Conservation (phyloP, 1,139 yeast species). For the Suhomyces maxii region DNA sequence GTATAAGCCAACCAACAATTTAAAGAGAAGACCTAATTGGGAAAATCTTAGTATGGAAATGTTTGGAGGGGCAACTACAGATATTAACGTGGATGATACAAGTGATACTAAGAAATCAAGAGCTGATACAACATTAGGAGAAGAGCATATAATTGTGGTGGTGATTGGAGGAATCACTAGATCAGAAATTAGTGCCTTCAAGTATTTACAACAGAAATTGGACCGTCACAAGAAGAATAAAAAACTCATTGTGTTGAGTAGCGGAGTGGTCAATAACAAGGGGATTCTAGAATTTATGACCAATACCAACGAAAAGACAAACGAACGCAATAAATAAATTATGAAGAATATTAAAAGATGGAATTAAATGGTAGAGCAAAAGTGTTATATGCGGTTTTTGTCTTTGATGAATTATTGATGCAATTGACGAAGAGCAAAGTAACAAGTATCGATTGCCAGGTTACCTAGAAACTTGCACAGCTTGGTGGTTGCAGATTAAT, state of each 20-base stretch:
- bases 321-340: background rate
- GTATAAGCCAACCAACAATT: slow-evolving; percentile 43
- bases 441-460: too few relatives aligned
- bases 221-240: slow-evolving; percentile 33
- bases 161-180: slow-evolving; percentile 79
- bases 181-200: slow-evolving; percentile 68
- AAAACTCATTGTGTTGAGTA: slow-evolving; percentile 53
- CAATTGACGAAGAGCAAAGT: too few relatives aligned
- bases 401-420: too few relatives aligned
- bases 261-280: slow-evolving; percentile 44
- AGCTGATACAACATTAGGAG: slow-evolving; percentile 9
- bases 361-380: too few relatives aligned
- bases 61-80: slow-evolving; percentile 41
- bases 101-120: slow-evolving; percentile 23
- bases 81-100: slow-evolving; percentile 34
- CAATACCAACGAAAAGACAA: background rate
- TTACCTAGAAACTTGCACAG: too few relatives aligned
- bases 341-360: background rate
- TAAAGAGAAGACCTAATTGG: slow-evolving; percentile 47
- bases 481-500: too few relatives aligned
- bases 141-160: slow-evolving; percentile 50
- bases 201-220: slow-evolving; percentile 49
- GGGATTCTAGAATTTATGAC: slow-evolving; percentile 2
- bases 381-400: too few relatives aligned
- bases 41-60: slow-evolving; percentile 39